phyloP scores from a whole-genome alignment of 2,329 filamentous ascomycete species.

The Fusarium gaditjirri region DNA sequence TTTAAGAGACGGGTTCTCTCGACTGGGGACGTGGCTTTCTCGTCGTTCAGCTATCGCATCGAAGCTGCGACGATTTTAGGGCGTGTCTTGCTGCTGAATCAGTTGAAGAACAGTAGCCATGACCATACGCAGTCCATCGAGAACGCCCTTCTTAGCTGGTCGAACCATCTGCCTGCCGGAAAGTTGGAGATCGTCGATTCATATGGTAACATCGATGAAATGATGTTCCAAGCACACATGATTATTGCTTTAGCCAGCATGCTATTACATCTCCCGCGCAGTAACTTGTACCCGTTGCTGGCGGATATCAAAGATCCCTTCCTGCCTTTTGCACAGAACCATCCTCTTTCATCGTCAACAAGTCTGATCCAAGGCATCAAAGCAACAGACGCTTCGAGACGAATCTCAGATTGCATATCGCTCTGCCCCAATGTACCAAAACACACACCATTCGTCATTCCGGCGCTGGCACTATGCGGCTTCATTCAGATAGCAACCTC shows the following conservation, averaged over 20 bases:
- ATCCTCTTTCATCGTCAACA: conserved; percentile 18
- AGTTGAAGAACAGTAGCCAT: conserved; percentile 20
- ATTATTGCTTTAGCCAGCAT: conserved; percentile 37
- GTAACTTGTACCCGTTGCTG: conserved; percentile 18
- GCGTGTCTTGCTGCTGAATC: conserved; percentile 25
- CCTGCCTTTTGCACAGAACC: conserved; percentile 6
- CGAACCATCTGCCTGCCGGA: conserved; percentile 23
- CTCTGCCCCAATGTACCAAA: conserved; percentile 35
- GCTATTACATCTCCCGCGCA: conserved; percentile 36
- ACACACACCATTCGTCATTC: conserved; percentile 35
- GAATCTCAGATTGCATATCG: conserved; percentile 36
- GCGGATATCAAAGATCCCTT: conserved; percentile 24
- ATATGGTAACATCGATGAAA: conserved; percentile 39
- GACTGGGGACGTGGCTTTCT: conserved; percentile 30
- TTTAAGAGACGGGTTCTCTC: conserved; percentile 27
- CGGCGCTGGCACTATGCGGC: conserved; percentile 26
- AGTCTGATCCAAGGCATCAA: conserved; percentile 37
- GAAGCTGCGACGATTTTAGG: conserved; percentile 35
- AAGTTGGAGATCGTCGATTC: conserved; percentile 35
- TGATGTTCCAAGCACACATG: conserved; percentile 40
- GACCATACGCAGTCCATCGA: conserved; percentile 38
- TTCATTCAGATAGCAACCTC: conserved; percentile 38
- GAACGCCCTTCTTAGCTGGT: conserved; percentile 38
- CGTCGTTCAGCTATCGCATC: conserved; percentile 40
- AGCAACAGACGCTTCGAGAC: conserved; percentile 37